These are phyloP conservation scores for Cordyceps javanica DNA, from an alignment of 2,329 filamentous ascomycete species.

Conservation along the genomic window DNA sequence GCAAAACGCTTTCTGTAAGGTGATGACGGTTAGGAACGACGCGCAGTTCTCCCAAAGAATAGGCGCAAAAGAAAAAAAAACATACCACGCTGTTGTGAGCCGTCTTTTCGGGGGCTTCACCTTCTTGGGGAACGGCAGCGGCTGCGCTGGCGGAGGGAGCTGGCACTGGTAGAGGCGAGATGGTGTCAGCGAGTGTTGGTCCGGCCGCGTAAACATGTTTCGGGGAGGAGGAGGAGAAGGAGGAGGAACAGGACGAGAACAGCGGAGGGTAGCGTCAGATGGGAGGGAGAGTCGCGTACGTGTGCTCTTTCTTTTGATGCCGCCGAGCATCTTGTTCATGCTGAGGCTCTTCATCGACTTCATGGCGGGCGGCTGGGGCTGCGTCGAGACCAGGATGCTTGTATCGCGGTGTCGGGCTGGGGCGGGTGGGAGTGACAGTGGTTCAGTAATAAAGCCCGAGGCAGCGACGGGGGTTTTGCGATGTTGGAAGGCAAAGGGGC, in stretches of 20 bases:
- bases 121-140: slow-evolving; percentile 15
- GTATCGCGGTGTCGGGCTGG: neutral
- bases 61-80: too few species aligned
- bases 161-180: neutral
- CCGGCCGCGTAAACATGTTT: neutral
- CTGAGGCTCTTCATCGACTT: slow-evolving; percentile 47
- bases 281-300: too few species aligned
- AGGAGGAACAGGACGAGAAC: too few species aligned
- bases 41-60: neutral
- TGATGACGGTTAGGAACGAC: neutral
- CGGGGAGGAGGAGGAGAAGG: neutral
- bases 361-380: slow-evolving; percentile 22
- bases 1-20: slow-evolving; percentile 67
- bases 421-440: neutral
- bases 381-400: neutral
- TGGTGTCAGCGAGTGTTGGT: slow-evolving; percentile 7
- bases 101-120: slow-evolving; percentile 61
- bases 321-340: slow-evolving; percentile 51
- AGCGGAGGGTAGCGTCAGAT: too few species aligned
- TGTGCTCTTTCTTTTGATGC: slow-evolving; percentile 43
- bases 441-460: neutral
- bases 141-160: neutral
- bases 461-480: too few species aligned
- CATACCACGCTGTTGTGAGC: slow-evolving; percentile 61
- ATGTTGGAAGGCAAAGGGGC: neutral